Base-by-base conservation (phyloP, 768 basidiomycete species). In the Termitomyces sp. region DNA sequence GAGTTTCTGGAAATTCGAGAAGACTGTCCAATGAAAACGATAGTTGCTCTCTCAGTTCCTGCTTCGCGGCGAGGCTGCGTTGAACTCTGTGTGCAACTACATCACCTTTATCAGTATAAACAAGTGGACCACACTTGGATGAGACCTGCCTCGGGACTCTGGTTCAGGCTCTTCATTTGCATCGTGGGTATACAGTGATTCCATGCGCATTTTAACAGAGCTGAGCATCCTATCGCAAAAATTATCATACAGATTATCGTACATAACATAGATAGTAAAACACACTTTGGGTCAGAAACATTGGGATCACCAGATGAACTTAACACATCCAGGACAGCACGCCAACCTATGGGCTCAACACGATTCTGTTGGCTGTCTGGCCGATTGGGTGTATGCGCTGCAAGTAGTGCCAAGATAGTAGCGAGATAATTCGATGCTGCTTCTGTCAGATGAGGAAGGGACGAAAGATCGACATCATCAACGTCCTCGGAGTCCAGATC, bases 351-450 rank as follows among this genome's bases (percentile, higher is more conserved):
- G 5, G 85, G 81, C 50, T 75, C 76, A 8, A 85, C 71, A 11
- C 89, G 80, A 63, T 86, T 82, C 62, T 87, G 87, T 77, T 85
- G 77, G 59, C 83, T 84, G 32, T 79, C 76, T 22, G 81, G 73
- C 2, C 79, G 78, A 2, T 75, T 67, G 9, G 85, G 86, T 0
- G 80, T 78, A 57, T 86, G 81, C 20, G 76, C 74, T 7, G 81
- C 81, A 41, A 90, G 67, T 24, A 80, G 65, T 46, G 78, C 78
- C 28, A 92, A 68, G 20, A 87, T 72, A 6, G 72, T 75, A 22
- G 80, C 73, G 10, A 91, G 73, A 47, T 79, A 74, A 6, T 68
- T 66, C 8, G 79, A 73, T 0, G 81, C 64, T 22, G 75, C 76
- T 20, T 71, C 65, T 7, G 81, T 73, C 30, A 89, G 66, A 36